phyloP scores from a whole-genome alignment of 2,329 filamentous ascomycete species.

The Spiromastix sp. region DNA sequence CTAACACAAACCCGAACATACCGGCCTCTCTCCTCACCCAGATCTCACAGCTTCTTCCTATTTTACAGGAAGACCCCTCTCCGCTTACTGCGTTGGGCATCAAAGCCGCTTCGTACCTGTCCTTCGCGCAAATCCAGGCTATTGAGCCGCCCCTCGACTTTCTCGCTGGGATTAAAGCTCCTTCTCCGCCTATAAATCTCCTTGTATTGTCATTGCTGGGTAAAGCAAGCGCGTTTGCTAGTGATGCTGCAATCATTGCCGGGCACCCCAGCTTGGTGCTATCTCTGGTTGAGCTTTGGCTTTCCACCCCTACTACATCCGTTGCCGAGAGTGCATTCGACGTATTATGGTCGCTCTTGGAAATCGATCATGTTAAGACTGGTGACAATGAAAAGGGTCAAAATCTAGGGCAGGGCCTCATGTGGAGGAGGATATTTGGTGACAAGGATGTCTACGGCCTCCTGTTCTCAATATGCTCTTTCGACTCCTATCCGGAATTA shows the following conservation, averaged over 20 bases:
- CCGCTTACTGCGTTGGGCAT: conserved; percentile 44
- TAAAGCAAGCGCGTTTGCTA: conserved; percentile 42
- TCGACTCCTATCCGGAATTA: conserved; percentile 28
- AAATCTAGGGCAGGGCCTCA: conserved; percentile 37
- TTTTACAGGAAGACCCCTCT: conserved; percentile 48
- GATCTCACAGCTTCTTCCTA: conserved; percentile 41
- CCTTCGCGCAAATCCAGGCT: conserved; percentile 39
- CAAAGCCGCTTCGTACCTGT: conserved; percentile 39
- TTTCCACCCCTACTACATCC: conserved; percentile 45
- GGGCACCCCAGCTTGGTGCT: conserved; percentile 44
- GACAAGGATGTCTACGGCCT: conserved; percentile 49
- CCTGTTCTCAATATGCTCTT: conserved; percentile 46
- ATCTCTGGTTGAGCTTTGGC: conserved; percentile 48
- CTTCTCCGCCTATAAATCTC: conserved; percentile 43
- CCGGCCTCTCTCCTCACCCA: conserved; percentile 32
- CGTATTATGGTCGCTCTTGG: conserved; percentile 43
- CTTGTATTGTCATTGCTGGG: conserved; percentile 46
- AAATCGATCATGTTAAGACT: conserved; percentile 33
- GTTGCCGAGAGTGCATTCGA: conserved; percentile 45
- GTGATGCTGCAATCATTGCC: conserved; percentile 49
- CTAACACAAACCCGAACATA: conserved; percentile 24
- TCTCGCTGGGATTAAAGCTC: conserved; percentile 42
- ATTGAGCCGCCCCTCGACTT: conserved; percentile 43
- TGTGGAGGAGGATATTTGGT: conserved; percentile 53
- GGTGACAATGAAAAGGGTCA: conserved; percentile 13